phyloP scores from a whole-genome alignment of 2,329 filamentous ascomycete genomes.

The Verruconis gallopava region DNA sequence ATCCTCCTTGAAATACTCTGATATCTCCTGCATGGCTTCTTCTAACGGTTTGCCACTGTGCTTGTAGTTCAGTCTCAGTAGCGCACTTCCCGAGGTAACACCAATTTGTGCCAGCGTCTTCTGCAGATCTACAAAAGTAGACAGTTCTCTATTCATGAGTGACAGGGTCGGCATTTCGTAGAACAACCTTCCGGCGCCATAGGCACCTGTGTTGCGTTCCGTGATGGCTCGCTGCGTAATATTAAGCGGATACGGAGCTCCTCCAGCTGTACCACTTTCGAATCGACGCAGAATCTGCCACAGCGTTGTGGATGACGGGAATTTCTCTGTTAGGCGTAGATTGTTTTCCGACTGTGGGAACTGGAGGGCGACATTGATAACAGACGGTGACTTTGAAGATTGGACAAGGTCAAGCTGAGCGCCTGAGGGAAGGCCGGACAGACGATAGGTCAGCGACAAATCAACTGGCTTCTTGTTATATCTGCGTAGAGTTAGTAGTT shows the following conservation, averaged over 20 bases:
- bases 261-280: conserved; percentile 58
- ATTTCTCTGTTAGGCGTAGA: conserved; percentile 66
- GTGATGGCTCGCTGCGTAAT: conserved; percentile 75
- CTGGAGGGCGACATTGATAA: conserved; percentile 80
- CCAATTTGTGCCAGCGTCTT: conserved; percentile 81
- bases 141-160: conserved; percentile 68
- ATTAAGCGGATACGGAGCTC: conserved; percentile 44
- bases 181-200: conserved; percentile 59
- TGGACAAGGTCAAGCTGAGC: conserved; percentile 88
- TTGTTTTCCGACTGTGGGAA: conserved; percentile 62
- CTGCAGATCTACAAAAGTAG: conserved; percentile 68
- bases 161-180: conserved; percentile 81
- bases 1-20: conserved; percentile 52
- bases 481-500: conserved; percentile 28
- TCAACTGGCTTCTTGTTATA: conserved; percentile 78
- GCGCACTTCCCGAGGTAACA: conserved; percentile 68
- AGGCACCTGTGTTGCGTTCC: conserved; percentile 38
- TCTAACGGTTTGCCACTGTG: conserved; percentile 66
- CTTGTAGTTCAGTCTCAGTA: conserved; percentile 67
- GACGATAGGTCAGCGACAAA: conserved; percentile 69
- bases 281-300: conserved; percentile 88
- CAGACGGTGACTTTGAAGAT: conserved; percentile 70
- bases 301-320: conserved; percentile 74
- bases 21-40: conserved; percentile 73
- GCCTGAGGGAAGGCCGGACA: conserved; percentile 69